Conservation (phyloP, 176 grass and related monocot genomes). For the Eragrostis nindensis region DNA sequence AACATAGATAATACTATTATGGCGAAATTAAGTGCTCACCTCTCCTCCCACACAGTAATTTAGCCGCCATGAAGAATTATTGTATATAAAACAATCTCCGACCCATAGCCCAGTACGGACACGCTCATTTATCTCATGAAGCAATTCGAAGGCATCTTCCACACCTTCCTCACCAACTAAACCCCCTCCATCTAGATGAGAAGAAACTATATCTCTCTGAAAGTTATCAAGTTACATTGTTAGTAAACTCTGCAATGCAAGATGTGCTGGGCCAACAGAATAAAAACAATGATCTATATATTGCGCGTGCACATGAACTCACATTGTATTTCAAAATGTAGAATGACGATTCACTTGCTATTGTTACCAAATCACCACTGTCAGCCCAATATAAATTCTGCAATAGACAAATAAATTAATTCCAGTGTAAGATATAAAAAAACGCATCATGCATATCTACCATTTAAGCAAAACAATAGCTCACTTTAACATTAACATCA, state of each 20-base stretch:
- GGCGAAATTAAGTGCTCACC: constrained; percentile 36
- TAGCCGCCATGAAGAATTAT: constrained; percentile 71
- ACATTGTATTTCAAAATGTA: constrained; percentile 96
- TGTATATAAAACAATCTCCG: constrained; percentile 79
- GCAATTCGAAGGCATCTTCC: constrained; percentile 75
- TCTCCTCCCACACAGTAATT: constrained; percentile 80
- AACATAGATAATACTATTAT: constrained; percentile 8
- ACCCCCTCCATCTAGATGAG: constrained; percentile 59
- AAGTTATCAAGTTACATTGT: constrained; percentile 14
- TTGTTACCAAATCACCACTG: constrained; percentile 81
- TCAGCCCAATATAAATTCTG: constrained; percentile 93
- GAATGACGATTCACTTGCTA: constrained; percentile 80
- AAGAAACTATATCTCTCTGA: constrained; percentile 71
- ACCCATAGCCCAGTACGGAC: constrained; percentile 79
- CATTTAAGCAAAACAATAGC: constrained; percentile 22
- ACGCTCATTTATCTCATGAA: constrained; percentile 73
- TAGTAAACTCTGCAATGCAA: constrained; percentile 20
- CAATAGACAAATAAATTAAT: constrained; percentile 22
- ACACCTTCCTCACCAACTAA: constrained; percentile 65
- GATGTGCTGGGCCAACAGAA: background rate
- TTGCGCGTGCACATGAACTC: constrained; percentile 41
- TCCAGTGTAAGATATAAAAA: constrained; percentile 12
- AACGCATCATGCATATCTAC: background rate
- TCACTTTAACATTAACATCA: constrained; percentile 82
- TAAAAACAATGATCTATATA: constrained; percentile 7